Evolutionary conservation across 148 eudicot genomes (phyloP).

Genomic region (Vaccinium myrtillus): DNA sequence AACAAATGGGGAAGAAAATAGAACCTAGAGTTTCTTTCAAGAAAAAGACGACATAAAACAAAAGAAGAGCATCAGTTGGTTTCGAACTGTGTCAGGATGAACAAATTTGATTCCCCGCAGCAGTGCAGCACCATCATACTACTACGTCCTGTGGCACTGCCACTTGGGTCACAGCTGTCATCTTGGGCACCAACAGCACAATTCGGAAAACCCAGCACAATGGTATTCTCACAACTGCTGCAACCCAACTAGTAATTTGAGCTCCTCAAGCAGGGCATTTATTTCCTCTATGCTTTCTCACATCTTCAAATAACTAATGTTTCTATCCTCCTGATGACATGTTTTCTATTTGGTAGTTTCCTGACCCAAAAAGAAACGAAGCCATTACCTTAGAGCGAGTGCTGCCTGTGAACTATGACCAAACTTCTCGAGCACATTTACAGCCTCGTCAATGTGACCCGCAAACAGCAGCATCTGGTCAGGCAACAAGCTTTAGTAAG

Average conservation of each 20-base stretch:
- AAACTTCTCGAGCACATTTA: conserved; percentile 50
- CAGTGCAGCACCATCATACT: not conserved
- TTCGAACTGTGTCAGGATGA: not conserved
- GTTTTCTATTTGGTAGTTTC: not conserved
- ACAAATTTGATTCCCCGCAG: not conserved
- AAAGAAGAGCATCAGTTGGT: conserved; percentile 14
- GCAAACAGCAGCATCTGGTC: conserved; percentile 67
- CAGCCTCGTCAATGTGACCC: conserved; percentile 59
- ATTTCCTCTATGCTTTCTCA: not conserved
- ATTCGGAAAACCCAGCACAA: not conserved
- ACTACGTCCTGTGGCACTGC: not conserved
- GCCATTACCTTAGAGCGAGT: conserved; percentile 53
- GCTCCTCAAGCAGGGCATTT: conserved; percentile 1
- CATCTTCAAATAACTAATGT: not conserved
- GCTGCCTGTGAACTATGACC: conserved; percentile 35
- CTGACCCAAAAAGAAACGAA: not conserved
- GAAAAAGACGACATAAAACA: not conserved
- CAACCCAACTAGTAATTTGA: not conserved
- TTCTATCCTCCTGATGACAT: not conserved
- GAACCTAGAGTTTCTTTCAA: conserved; percentile 2
- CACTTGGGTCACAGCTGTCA: not conserved
- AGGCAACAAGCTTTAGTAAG: conserved; percentile 11
- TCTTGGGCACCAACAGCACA: not conserved
- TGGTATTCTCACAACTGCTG: not conserved
- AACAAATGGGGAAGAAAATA: not conserved